Conservation (phyloP, 768 basidiomycete species). For the Rossbeevera mucosa region DNA sequence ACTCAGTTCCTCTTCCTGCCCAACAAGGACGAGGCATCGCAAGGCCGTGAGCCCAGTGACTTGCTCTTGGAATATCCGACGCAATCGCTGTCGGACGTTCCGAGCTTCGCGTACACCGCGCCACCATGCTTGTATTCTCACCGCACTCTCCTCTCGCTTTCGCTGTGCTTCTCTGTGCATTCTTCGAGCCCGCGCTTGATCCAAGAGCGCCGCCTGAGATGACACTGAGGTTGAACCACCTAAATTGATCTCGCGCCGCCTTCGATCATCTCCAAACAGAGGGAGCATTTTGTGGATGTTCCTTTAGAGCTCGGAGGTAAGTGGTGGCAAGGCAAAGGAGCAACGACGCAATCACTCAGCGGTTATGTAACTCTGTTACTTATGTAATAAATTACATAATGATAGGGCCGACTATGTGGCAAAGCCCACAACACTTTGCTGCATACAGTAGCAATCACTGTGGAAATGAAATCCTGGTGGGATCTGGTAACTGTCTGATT, state of each 20-base stretch:
- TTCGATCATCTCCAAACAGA: constrained; percentile 47
- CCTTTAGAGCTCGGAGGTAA: not conserved
- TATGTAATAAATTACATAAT: too few species aligned
- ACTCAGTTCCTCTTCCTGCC: constrained; percentile 33
- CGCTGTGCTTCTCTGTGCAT: constrained; percentile 54
- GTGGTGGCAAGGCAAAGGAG: not conserved
- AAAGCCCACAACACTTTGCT: too few species aligned
- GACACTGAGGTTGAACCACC: constrained; percentile 56
- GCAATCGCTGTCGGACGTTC: constrained; percentile 42
- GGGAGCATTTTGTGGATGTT: constrained; percentile 31
- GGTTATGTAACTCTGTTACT: constrained; percentile 15
- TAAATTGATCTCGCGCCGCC: constrained; percentile 67
- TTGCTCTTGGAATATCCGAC: constrained; percentile 47
- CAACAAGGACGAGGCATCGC: constrained; percentile 62
- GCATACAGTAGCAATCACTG: too few species aligned
- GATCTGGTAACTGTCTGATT: too few species aligned
- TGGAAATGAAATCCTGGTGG: too few species aligned
- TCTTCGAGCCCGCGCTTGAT: constrained; percentile 57
- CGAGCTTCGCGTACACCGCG: constrained; percentile 44
- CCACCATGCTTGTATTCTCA: constrained; percentile 69
- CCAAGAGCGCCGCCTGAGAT: constrained; percentile 54
- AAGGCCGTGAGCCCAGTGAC: constrained; percentile 51
- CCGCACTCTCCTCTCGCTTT: constrained; percentile 53
- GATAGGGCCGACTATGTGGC: too few species aligned
- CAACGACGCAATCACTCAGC: not conserved